Evolutionary conservation across 768 basidiomycete genomes (phyloP).

Genomic region (Suillus subluteus): DNA sequence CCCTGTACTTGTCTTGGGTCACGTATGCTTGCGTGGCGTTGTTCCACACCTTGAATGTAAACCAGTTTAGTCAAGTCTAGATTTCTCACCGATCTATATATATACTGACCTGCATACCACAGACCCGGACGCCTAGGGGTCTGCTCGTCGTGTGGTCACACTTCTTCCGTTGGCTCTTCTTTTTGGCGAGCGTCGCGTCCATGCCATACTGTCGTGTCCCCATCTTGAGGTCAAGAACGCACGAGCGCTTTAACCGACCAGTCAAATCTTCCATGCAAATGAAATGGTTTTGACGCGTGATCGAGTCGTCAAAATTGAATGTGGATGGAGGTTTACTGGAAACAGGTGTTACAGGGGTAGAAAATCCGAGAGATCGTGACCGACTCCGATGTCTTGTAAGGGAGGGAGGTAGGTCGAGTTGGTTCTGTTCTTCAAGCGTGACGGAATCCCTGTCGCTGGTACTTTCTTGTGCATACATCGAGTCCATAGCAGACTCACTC

Average conservation of each 20-base stretch:
- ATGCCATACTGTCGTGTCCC: constrained; percentile 99
- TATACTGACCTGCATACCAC: constrained; percentile 94
- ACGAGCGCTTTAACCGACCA: constrained; percentile 86
- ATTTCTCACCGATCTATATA: constrained; percentile 4
- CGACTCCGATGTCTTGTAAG: constrained; percentile 45
- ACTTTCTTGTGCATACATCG: constrained; percentile 38
- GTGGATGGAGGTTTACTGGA: constrained; percentile 37
- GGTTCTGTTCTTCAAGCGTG: constrained; percentile 28
- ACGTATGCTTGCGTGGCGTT: constrained; percentile 78
- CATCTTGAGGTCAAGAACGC: constrained; percentile 99
- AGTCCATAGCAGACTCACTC: constrained; percentile 56
- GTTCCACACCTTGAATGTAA: constrained; percentile 82
- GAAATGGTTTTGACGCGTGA: constrained; percentile 93
- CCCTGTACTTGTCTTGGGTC: constrained; percentile 96
- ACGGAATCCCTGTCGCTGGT: constrained; percentile 49
- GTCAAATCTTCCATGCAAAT: constrained; percentile 99
- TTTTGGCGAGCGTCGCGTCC: constrained; percentile 89
- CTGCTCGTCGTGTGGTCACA: constrained; percentile 96
- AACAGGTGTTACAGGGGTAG: constrained; percentile 24
- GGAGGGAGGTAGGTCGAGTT: constrained; percentile 27
- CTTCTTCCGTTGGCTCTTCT: constrained; percentile 98
- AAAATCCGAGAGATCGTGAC: constrained; percentile 41
- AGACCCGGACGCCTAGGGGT: constrained; percentile 88
- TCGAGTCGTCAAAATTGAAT: constrained; percentile 45
- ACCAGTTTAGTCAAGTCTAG: constrained; percentile 14